Evolutionary conservation across 805 yeast genomes (phyloP), one percentile per base, ranked within the genome.

Genomic region (Vanderwaltozyma tropicalis): DNA sequence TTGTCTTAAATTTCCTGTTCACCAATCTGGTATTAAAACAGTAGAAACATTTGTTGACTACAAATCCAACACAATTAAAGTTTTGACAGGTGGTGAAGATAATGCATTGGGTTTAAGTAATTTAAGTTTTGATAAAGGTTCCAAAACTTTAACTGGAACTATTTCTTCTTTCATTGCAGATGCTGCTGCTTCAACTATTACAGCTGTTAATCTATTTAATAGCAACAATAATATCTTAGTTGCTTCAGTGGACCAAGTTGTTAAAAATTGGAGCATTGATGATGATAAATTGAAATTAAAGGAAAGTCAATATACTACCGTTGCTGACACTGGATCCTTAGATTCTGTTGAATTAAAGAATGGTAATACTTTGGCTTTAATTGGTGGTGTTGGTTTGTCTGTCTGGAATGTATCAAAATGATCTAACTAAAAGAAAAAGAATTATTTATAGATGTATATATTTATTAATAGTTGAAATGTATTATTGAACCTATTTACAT

Each of bases 51-150:
- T 57, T 11, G 49, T 42, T 2, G 39, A 34, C 30, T 34, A 37
- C 1, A 26, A 28, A 7, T 41, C 35, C 4, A 32, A 39, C 3
- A 32, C 43, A 39, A 37, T 62, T 2, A 52, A 59, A 17, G 56
- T 83, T 4, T 63, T 76, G 5, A 76, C 95, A 1, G 96, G 96
- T 24, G 97, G 98, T 38, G 98, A 92, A 54, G 98, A 92, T 51
- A 88, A 89, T 59, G 81, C 86, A 0, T 51, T 82, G 3, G 70
- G 66, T 1, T 52, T 72, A 1, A 58, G 68, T 1, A 41, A 50
- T 13, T 45, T 80, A 24, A 41, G 58, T 1, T 35, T 63, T 8
- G 51, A 47, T 9, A 48, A 56, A 8, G 41, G 36, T 0, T 40
- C 38, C 1, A 33, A 38, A 2, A 39, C 41, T 17, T 38, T 47